Evolutionary conservation across 2,329 filamentous ascomycete species (phyloP).

Genomic region (Colletotrichum sp.): DNA sequence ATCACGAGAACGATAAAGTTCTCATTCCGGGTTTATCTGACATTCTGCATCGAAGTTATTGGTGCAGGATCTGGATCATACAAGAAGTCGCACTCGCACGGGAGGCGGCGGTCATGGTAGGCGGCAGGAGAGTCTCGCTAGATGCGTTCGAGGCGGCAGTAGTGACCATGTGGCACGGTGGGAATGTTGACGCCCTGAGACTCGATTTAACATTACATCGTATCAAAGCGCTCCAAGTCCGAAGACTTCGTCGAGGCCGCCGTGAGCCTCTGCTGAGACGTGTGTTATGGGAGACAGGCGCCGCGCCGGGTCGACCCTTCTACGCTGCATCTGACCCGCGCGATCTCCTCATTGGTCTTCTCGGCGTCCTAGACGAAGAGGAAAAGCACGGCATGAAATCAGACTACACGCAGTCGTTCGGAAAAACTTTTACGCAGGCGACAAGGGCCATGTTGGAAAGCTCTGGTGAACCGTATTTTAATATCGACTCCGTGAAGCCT

Average conservation of each 20-base stretch:
- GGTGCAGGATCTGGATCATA: constrained; percentile 37
- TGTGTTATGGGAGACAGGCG: not conserved
- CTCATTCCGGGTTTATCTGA: not conserved
- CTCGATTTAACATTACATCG: rapidly evolving
- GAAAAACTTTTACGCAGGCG: constrained; percentile 6
- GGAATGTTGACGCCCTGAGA: rapidly evolving
- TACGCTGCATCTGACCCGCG: constrained; percentile 26
- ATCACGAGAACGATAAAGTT: not conserved
- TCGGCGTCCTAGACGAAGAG: constrained; percentile 18
- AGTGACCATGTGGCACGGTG: not conserved
- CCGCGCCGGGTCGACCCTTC: not conserved
- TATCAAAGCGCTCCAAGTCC: not conserved
- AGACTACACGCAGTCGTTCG: constrained; percentile 11
- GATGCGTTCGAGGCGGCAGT: constrained; percentile 12
- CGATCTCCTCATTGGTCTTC: constrained; percentile 22
- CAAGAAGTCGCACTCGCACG: constrained; percentile 32
- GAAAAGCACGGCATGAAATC: not conserved
- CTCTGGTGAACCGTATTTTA: not conserved
- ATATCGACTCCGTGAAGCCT: constrained; percentile 16
- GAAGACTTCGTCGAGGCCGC: rapidly evolving
- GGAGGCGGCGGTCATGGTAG: constrained; percentile 26
- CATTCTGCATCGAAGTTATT: constrained; percentile 37
- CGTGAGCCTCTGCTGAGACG: not conserved
- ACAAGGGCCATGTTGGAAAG: not conserved
- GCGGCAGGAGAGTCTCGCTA: constrained; percentile 7